These are phyloP conservation scores for Allium sativum DNA, from an alignment of 106 monocot species.

Conservation along the genomic window DNA sequence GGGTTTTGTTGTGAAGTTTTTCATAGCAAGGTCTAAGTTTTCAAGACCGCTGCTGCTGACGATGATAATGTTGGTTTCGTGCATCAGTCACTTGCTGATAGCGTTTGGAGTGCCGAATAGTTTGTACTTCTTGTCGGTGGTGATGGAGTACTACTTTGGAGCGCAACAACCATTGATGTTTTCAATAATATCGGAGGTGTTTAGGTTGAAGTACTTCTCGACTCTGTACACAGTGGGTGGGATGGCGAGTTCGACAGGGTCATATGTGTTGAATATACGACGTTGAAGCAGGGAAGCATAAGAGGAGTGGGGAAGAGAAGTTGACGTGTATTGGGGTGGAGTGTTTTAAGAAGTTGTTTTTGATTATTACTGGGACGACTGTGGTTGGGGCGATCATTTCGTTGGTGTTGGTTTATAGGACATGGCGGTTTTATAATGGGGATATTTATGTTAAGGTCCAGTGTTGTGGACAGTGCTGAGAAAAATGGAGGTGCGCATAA, in stretches of 20 bases:
- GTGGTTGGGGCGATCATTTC: too few species aligned
- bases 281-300: slow-evolving; percentile 50
- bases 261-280: slow-evolving; percentile 60
- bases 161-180: slow-evolving; percentile 52
- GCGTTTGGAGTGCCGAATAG: slow-evolving; percentile 50
- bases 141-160: slow-evolving; percentile 73
- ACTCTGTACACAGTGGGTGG: slow-evolving; percentile 66
- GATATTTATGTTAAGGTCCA: too few species aligned
- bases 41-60: slow-evolving; percentile 50
- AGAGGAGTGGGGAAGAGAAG: slow-evolving; percentile 41
- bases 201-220: slow-evolving; percentile 73
- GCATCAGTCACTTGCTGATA: slow-evolving; percentile 54
- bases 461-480: neutral
- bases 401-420: too few species aligned
- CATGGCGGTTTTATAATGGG: too few species aligned
- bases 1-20: slow-evolving; percentile 51
- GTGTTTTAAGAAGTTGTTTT: slow-evolving; percentile 53
- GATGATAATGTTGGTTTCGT: slow-evolving; percentile 31
- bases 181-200: slow-evolving; percentile 74
- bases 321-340: slow-evolving; percentile 41
- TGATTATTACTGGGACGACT: slow-evolving; percentile 57
- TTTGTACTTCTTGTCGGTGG: slow-evolving; percentile 56
- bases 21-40: slow-evolving; percentile 37
- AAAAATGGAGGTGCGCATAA: neutral
- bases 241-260: slow-evolving; percentile 53